Percentiles rank a stretch among this genome's conserved stretches.
phyloP scores from a whole-genome alignment of 2,329 filamentous ascomycete genomes.

The Fusarium sp. region DNA sequence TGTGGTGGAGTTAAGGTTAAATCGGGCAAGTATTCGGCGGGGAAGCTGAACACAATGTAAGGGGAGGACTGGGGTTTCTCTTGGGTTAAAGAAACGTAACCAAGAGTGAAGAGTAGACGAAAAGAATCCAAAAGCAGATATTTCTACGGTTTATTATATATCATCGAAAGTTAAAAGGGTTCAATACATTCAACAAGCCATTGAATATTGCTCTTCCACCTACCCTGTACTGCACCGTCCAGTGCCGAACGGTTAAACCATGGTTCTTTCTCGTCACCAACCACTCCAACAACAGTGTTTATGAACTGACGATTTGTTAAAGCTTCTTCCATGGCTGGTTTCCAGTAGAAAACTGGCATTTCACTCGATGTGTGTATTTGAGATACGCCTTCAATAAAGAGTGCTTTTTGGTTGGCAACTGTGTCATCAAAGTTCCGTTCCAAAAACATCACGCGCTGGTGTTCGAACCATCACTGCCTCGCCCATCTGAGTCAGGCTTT shows the following conservation, averaged over 20 bases:
- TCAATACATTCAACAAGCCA: too few species aligned
- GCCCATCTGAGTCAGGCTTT: conserved; percentile 37
- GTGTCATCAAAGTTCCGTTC: background rate
- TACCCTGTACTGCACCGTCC: background rate
- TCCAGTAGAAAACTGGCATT: background rate
- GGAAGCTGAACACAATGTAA: too few species aligned
- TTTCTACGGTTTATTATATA: too few species aligned
- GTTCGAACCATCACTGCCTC: conserved; percentile 48
- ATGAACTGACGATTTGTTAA: background rate
- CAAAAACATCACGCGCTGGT: conserved; percentile 40
- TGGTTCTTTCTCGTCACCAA: conserved; percentile 31
- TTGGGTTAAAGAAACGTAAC: too few species aligned
- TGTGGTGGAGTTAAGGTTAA: conserved; percentile 1
- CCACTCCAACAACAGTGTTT: background rate
- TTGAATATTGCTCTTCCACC: background rate
- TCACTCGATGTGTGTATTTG: background rate
- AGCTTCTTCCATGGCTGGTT: background rate
- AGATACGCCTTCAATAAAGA: background rate
- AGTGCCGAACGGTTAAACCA: conserved; percentile 11
- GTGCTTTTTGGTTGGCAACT: background rate
- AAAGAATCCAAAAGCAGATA: too few species aligned
- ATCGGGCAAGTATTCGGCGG: too few species aligned
- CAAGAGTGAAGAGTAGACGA: too few species aligned
- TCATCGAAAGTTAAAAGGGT: too few species aligned
- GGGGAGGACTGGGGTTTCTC: too few species aligned